Evolutionary conservation across 495 filamentous ascomycete genomes (phyloP).

Genomic region (Cercophora sp.): DNA sequence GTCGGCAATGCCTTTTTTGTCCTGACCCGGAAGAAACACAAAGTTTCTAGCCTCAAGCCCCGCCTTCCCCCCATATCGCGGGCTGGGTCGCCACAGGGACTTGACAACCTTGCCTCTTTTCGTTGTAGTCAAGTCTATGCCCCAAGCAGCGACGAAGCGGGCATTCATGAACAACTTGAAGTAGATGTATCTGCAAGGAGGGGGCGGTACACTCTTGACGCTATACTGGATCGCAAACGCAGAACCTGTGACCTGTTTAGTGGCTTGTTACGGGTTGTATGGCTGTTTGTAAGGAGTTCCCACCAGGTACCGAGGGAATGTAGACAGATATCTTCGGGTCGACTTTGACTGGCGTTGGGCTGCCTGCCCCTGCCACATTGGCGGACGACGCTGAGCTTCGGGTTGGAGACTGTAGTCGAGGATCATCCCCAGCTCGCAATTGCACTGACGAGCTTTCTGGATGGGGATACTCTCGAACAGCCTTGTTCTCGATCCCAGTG

Average conservation of each 20-base stretch:
- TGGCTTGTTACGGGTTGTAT: neutral
- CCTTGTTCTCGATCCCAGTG: conserved; percentile 24
- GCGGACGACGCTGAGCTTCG: no score
- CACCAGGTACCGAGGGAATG: conserved; percentile 47
- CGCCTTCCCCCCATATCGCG: conserved; percentile 16
- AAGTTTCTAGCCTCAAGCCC: conserved; percentile 42
- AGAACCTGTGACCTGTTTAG: conserved; percentile 28
- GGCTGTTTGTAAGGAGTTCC: neutral
- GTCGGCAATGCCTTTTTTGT: conserved; percentile 34
- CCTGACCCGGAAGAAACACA: conserved; percentile 36
- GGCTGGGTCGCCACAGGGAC: conserved; percentile 41
- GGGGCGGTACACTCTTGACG: conserved; percentile 25
- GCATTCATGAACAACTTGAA: conserved; percentile 52
- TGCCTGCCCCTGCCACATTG: no score
- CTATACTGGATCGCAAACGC: conserved; percentile 44
- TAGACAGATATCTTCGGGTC: conserved; percentile 44
- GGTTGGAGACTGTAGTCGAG: no score
- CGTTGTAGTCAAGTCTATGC: conserved; percentile 31
- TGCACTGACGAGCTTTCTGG: conserved; percentile 44
- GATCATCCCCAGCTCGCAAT: no score
- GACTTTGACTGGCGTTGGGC: conserved; percentile 24
- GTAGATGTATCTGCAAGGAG: conserved; percentile 37
- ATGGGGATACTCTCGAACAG: conserved; percentile 47
- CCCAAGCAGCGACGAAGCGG: conserved; percentile 43
- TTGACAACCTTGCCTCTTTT: conserved; percentile 35